Conservation (phyloP, 2,329 filamentous ascomycete species). For the Phoma sp. region DNA sequence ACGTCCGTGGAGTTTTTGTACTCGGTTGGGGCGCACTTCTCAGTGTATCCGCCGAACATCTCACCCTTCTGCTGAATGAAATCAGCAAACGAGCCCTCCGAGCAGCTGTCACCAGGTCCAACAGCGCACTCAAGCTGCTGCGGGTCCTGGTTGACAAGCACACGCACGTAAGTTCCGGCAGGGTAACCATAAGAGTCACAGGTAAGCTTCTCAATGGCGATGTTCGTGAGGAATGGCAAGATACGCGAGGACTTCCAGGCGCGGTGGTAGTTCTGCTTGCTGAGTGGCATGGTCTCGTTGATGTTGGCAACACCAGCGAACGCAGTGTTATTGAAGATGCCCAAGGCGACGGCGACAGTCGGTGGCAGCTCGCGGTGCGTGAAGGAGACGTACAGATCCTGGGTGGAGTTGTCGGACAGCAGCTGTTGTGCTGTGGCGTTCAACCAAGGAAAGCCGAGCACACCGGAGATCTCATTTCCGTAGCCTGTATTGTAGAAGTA, state of each 20-base stretch:
- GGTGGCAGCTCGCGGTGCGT: constrained; percentile 73
- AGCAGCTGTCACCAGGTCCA: constrained; percentile 60
- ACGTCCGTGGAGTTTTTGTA: constrained; percentile 53
- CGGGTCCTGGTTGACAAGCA: constrained; percentile 59
- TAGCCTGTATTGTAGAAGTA: constrained; percentile 72
- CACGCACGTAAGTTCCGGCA: constrained; percentile 58
- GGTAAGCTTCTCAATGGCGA: constrained; percentile 69
- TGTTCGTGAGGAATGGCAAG: constrained; percentile 69
- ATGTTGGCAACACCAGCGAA: constrained; percentile 59
- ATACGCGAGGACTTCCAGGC: constrained; percentile 69
- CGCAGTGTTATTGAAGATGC: constrained; percentile 71
- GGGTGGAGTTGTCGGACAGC: constrained; percentile 53
- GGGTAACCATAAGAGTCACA: constrained; percentile 64
- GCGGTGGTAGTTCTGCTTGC: constrained; percentile 66
- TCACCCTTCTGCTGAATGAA: constrained; percentile 53
- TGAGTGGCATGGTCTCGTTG: constrained; percentile 69
- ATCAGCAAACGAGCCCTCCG: constrained; percentile 49
- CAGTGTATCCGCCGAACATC: constrained; percentile 52
- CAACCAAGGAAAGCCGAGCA: constrained; percentile 70
- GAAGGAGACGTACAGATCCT: constrained; percentile 71
- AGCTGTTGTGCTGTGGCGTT: constrained; percentile 63
- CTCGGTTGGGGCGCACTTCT: constrained; percentile 49
- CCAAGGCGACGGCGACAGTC: constrained; percentile 69
- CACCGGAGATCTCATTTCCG: constrained; percentile 62
- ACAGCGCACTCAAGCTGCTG: constrained; percentile 57